Evolutionary conservation across 2,329 filamentous ascomycete species (phyloP).

Genomic region (Sporothrix globosa): DNA sequence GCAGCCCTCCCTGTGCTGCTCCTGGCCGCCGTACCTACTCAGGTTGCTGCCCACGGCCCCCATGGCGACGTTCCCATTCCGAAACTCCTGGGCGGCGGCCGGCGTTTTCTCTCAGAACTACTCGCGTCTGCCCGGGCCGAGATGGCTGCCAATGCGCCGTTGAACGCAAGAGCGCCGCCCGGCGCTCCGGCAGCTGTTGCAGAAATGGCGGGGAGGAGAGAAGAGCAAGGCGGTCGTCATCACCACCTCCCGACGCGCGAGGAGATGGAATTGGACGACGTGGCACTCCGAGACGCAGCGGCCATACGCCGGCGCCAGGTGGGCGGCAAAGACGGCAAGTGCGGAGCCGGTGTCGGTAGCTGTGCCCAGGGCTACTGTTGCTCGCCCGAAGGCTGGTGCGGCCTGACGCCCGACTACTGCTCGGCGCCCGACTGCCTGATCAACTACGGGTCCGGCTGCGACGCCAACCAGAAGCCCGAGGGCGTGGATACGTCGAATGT

Average conservation of each 20-base stretch:
- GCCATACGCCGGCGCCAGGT: conserved; percentile 36
- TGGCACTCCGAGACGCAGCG: conserved; percentile 17
- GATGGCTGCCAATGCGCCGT: not conserved
- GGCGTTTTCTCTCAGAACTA: conserved; percentile 39
- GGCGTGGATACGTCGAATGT: conserved; percentile 60
- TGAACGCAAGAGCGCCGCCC: not conserved
- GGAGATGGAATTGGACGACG: conserved; percentile 12
- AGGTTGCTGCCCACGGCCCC: conserved; percentile 40
- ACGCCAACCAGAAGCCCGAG: conserved; percentile 58
- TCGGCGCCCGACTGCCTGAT: conserved; percentile 65
- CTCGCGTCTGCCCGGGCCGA: conserved; percentile 26
- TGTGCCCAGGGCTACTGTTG: conserved; percentile 44
- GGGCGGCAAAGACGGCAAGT: conserved; percentile 38
- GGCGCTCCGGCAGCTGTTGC: conserved; percentile 4
- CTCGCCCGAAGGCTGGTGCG: conserved; percentile 53
- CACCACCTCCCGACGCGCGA: conserved; percentile 12
- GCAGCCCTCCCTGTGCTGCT: conserved; percentile 34
- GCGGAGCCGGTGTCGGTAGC: conserved; percentile 40
- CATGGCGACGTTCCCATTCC: conserved; percentile 39
- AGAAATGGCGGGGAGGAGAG: too few species aligned
- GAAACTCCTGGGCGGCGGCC: conserved; percentile 39
- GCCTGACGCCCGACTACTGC: conserved; percentile 59
- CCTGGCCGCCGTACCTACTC: conserved; percentile 38
- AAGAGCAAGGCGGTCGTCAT: too few species aligned
- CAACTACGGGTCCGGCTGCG: conserved; percentile 62